Percentiles rank a stretch among this genome's conserved stretches.
phyloP scores from a whole-genome alignment of 352 stramenopile genomes.

The Phytophthora nicotianae region DNA sequence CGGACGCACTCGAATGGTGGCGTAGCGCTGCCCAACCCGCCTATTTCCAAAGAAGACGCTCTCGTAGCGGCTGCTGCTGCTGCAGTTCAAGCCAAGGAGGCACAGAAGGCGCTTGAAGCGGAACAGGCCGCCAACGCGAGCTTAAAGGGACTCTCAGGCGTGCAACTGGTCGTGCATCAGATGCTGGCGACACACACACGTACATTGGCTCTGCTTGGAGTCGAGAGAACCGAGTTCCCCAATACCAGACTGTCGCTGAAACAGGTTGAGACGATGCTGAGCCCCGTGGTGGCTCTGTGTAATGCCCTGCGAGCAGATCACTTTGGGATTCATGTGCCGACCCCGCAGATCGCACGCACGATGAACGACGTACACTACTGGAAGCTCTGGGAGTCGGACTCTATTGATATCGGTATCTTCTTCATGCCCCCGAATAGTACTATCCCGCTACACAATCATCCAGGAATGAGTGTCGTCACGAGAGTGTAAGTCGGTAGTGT shows the following conservation, averaged over 20 bases:
- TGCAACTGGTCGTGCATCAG: slow-evolving; percentile 75
- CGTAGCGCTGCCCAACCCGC: slow-evolving; percentile 23
- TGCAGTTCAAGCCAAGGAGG: slow-evolving; percentile 42
- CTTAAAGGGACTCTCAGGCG: slow-evolving; percentile 60
- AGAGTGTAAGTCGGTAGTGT: slow-evolving; percentile 58
- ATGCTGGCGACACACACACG: slow-evolving; percentile 70
- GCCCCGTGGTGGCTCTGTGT: slow-evolving; percentile 60
- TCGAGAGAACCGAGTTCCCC: slow-evolving; percentile 60
- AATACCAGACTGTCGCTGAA: slow-evolving; percentile 78
- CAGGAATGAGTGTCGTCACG: slow-evolving; percentile 85
- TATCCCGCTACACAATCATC: slow-evolving; percentile 85
- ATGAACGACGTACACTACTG: slow-evolving; percentile 87
- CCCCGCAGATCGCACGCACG: slow-evolving; percentile 62
- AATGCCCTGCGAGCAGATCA: slow-evolving; percentile 62
- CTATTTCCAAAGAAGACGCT: slow-evolving; percentile 27
- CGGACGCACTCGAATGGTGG: slow-evolving; percentile 35
- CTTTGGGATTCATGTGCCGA: slow-evolving; percentile 76
- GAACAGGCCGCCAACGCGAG: slow-evolving; percentile 45
- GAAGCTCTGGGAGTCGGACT: slow-evolving; percentile 87
- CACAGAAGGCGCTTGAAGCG: slow-evolving; percentile 41
- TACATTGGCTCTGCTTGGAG: slow-evolving; percentile 51
- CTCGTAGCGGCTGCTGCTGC: slow-evolving; percentile 31
- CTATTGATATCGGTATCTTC: slow-evolving; percentile 87
- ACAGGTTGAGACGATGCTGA: slow-evolving; percentile 70
- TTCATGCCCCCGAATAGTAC: slow-evolving; percentile 80